phyloP scores from a whole-genome alignment of 2,329 filamentous ascomycete genomes.

The Sarocladium strictum region DNA sequence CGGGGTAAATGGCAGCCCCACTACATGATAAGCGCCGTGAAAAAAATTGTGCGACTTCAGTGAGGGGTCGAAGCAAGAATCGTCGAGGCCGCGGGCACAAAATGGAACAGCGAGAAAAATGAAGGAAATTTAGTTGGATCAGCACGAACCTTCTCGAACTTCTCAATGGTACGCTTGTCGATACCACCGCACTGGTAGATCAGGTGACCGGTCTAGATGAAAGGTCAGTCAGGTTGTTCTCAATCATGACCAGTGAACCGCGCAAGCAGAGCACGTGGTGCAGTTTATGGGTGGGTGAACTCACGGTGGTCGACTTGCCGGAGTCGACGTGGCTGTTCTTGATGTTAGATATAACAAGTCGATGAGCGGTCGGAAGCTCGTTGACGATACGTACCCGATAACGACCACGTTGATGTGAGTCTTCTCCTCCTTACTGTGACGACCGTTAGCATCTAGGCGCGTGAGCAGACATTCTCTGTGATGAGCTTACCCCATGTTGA shows the following conservation, averaged over 20 bases:
- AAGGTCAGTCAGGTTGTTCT: conserved; percentile 7
- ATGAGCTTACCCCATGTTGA: conserved; percentile 29
- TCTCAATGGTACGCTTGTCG: conserved; percentile 99
- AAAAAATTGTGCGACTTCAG: conserved; percentile 15
- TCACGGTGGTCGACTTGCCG: conserved; percentile 97
- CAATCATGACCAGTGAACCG: background rate
- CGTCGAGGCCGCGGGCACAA: conserved; percentile 5
- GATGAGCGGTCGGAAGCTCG: conserved; percentile 24
- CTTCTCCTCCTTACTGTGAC: conserved; percentile 87
- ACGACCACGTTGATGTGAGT: conserved; percentile 96
- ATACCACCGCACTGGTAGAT: conserved; percentile 99
- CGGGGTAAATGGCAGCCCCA: conserved; percentile 14
- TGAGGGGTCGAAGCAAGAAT: conserved; percentile 13
- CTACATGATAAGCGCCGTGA: conserved; percentile 19
- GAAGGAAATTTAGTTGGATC: background rate
- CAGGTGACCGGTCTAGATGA: conserved; percentile 66
- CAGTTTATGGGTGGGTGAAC: conserved; percentile 25
- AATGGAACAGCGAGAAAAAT: conserved; percentile 11
- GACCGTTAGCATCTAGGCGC: conserved; percentile 12
- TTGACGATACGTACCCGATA: conserved; percentile 46
- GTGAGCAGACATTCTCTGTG: background rate
- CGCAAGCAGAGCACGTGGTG: too few relatives aligned
- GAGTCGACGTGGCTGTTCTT: conserved; percentile 83
- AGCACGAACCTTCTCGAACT: conserved; percentile 96
- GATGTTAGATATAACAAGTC: conserved; percentile 16